Evolutionary conservation across 163 green algal species (phyloP).

Genomic region (Trebouxia gelatinosa): DNA sequence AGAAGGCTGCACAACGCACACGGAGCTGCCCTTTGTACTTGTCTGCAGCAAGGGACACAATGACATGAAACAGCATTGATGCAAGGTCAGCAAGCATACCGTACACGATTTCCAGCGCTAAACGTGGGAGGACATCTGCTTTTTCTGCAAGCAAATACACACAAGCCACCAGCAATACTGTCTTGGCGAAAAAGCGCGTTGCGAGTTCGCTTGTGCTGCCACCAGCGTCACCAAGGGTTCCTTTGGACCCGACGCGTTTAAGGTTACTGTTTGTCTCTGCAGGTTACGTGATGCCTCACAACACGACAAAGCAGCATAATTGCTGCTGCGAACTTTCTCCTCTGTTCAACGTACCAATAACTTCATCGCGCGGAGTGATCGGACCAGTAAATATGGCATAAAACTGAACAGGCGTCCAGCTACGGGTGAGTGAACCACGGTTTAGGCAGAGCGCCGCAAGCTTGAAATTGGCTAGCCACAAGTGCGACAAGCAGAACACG

Average conservation of each 20-base stretch:
- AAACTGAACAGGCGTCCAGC: slow-evolving; percentile 34
- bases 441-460: slow-evolving; percentile 33
- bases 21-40: no score
- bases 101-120: not conserved
- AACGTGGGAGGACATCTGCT: not conserved
- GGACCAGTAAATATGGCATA: slow-evolving; percentile 29
- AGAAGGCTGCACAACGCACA: slow-evolving; percentile 50
- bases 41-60: no score
- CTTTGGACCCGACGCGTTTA: slow-evolving; percentile 11
- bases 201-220: slow-evolving; percentile 11
- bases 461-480: slow-evolving; percentile 44
- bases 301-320: not conserved
- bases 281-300: not conserved
- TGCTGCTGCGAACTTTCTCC: not conserved
- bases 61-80: no score
- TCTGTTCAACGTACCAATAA: not conserved
- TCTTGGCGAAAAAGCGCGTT: slow-evolving; percentile 20
- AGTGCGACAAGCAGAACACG: slow-evolving; percentile 10
- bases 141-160: slow-evolving; percentile 9
- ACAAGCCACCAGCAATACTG: not conserved
- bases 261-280: not conserved
- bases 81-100: no score
- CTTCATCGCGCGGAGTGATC: slow-evolving; percentile 32
- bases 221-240: slow-evolving; percentile 21
- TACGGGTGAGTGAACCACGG: slow-evolving; percentile 29